Base-by-base conservation (phyloP, 2,329 filamentous ascomycete species). In the Fusarium nanum region DNA sequence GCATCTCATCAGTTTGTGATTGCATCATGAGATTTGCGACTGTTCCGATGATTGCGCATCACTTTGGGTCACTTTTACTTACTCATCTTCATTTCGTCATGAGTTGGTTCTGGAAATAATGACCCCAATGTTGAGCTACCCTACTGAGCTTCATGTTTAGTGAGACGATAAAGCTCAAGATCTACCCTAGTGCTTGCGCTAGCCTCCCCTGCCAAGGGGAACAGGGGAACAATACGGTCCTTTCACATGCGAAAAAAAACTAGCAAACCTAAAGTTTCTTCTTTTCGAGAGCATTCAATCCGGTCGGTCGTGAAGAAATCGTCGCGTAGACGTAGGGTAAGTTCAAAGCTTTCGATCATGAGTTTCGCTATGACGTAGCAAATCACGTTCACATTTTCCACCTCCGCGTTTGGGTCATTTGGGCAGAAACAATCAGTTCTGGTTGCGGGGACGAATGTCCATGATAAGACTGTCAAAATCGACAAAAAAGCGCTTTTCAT, bases 401-500 rank as follows among this genome's bases (percentile, higher is more conserved):
- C 30, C 34, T 64, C 58, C 42, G 34, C 58, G 48, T 48, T 34
- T 64, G 60, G 47, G 48, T 25, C 58, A 63, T 64, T 64, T 63
- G 60, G 37, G 37, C 59, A 64, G 28, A 25, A 49, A 63, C 27
- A 53, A 42, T 56, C 60, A 63, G 37, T 12, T 37, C 14, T 50
- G 45, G 27, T 32, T 57, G 61, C 50, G 59, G 60, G 49, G 49
- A 37, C 59, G 9, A 27, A 47, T 47, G 25, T 12, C 20, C 50
- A 64, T 27, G 60, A 65, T 59, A 59, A 59, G 60, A 63, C 27
- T 18, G 41, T 27, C 52, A 52, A 64, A 64, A 27, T 57, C 30
- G 37, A 30, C 25, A 18, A 20, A 18, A 12, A 7, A 7, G 18
- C 8, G 9, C 11, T 25, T 46, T 5, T 47, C 18, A 66, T 66